Evolutionary conservation across 306 rosid species (phyloP).

Genomic region (Senna tora): DNA sequence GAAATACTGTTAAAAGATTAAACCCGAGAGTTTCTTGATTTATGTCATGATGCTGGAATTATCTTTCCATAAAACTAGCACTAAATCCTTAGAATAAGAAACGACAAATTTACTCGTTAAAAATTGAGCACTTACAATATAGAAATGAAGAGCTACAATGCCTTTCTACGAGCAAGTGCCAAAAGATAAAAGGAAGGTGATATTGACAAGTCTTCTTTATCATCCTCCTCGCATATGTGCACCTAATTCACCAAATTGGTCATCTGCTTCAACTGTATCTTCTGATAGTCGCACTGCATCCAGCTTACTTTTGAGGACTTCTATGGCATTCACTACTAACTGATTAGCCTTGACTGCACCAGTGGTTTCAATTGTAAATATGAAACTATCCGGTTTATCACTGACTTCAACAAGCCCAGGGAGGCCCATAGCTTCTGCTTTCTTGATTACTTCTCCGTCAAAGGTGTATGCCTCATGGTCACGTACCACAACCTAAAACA

Average conservation of each 20-base stretch:
- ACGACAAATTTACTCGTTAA: too few species aligned
- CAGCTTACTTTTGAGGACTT: constrained; percentile 63
- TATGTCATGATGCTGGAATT: too few species aligned
- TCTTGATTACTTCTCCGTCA: constrained; percentile 68
- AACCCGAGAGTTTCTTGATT: too few species aligned
- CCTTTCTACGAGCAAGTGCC: constrained; percentile 24
- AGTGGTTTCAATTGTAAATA: constrained; percentile 62
- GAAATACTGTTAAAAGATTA: too few species aligned
- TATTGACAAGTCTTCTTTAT: neutral
- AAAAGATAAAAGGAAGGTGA: neutral
- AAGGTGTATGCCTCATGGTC: constrained; percentile 63
- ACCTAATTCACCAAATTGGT: constrained; percentile 70
- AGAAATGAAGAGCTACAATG: neutral
- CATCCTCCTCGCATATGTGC: constrained; percentile 76
- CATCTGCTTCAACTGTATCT: constrained; percentile 72
- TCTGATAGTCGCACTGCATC: constrained; percentile 77
- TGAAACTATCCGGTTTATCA: constrained; percentile 60
- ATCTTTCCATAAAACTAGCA: too few species aligned
- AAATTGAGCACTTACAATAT: too few species aligned
- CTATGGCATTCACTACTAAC: constrained; percentile 62
- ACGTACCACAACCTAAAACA: constrained; percentile 46
- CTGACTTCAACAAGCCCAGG: constrained; percentile 62
- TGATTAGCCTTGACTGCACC: constrained; percentile 59
- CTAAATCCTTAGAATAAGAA: too few species aligned
- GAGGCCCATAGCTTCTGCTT: constrained; percentile 65